Evolutionary conservation across 2,329 filamentous ascomycete species (phyloP).

Genomic region (Penicillium aurantiogriseum): DNA sequence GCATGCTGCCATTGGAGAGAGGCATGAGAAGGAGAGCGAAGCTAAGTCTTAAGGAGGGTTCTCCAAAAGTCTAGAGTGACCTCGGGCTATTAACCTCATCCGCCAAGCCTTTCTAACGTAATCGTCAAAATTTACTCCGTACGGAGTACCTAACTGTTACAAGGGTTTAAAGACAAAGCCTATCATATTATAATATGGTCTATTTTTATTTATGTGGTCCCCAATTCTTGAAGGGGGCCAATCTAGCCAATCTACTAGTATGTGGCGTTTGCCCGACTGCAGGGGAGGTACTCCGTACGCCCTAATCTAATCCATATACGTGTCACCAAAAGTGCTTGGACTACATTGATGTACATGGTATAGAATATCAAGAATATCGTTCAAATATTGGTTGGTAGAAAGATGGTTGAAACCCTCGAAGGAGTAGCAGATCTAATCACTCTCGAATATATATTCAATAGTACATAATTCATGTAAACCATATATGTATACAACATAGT

Average conservation of each 20-base stretch:
- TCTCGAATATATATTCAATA: background rate
- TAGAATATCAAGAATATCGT: background rate
- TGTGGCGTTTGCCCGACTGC: background rate
- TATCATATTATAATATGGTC: background rate
- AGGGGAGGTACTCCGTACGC: background rate
- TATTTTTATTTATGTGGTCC: background rate
- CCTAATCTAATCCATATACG: background rate
- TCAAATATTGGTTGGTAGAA: background rate
- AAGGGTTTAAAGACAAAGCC: background rate
- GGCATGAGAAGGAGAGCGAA: slow-evolving; percentile 13
- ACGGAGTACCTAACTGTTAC: background rate
- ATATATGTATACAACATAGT: background rate
- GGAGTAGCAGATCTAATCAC: no score
- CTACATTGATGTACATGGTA: background rate
- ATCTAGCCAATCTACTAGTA: background rate
- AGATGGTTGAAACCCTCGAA: background rate
- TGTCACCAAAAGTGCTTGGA: background rate
- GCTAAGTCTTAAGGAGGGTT: slow-evolving; percentile 9
- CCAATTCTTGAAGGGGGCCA: background rate
- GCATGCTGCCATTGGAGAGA: slow-evolving; percentile 37
- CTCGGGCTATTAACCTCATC: background rate
- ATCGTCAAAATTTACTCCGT: background rate
- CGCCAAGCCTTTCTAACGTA: slow-evolving; percentile 14
- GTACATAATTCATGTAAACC: background rate
- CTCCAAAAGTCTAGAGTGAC: slow-evolving; percentile 6